Percentiles rank a stretch among this genome's conserved stretches.
phyloP scores from a whole-genome alignment of 768 basidiomycete species.

The Lyophyllum semitale region DNA sequence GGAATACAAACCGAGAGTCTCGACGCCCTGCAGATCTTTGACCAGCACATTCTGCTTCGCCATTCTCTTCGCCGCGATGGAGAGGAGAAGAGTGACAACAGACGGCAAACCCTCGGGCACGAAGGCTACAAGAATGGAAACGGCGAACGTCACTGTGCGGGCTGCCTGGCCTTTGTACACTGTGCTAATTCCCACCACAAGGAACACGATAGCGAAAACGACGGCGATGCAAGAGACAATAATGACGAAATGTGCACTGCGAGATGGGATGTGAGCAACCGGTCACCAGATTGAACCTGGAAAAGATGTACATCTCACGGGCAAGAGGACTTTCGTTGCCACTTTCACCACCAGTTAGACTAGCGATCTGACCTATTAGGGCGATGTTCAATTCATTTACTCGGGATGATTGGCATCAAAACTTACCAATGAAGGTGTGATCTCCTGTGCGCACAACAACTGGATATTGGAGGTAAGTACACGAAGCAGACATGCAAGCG shows the following conservation, averaged over 20 bases:
- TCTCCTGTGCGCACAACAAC: slow-evolving; percentile 71
- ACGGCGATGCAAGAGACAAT: slow-evolving; percentile 65
- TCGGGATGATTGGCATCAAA: background rate
- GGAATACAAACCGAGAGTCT: slow-evolving; percentile 54
- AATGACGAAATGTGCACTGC: slow-evolving; percentile 59
- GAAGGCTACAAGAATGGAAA: slow-evolving; percentile 62
- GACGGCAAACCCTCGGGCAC: slow-evolving; percentile 68
- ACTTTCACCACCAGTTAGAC: slow-evolving; percentile 61
- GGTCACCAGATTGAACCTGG: background rate
- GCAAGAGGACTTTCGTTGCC: slow-evolving; percentile 69
- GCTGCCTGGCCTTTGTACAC: slow-evolving; percentile 64
- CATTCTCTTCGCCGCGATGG: slow-evolving; percentile 74
- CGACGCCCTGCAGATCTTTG: slow-evolving; percentile 73
- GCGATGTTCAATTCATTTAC: slow-evolving; percentile 1
- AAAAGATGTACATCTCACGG: slow-evolving; percentile 58
- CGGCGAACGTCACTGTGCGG: slow-evolving; percentile 62
- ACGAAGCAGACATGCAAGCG: background rate
- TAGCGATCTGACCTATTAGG: slow-evolving; percentile 64
- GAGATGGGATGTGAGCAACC: background rate
- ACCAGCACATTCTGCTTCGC: slow-evolving; percentile 72
- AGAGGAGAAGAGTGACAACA: slow-evolving; percentile 65
- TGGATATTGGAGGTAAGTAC: slow-evolving; percentile 19
- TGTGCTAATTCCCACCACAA: slow-evolving; percentile 65
- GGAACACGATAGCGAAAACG: slow-evolving; percentile 63
- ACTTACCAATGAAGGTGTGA: slow-evolving; percentile 60